Base-by-base conservation (phyloP, 805 yeast genomes). In the Kuraishia molischiana region DNA sequence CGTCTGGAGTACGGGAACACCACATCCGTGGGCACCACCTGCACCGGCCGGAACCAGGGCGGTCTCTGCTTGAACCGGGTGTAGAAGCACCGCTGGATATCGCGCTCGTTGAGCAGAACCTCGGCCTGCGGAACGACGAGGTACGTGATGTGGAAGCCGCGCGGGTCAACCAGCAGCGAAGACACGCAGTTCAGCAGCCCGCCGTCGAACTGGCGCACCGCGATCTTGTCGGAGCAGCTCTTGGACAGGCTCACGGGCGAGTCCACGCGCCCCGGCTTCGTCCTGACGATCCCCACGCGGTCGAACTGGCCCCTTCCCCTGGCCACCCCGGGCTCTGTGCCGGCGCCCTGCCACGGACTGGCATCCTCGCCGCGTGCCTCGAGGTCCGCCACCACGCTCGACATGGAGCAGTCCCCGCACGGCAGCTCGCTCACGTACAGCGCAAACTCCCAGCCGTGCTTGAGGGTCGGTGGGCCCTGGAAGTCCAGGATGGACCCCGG, bases 221-320 rank as follows among this genome's bases (percentile, higher is more conserved):
- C 67, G 19, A 90, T 54, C 50, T 90, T 90, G 54, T 90, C 97
- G 1, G 94, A 77, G 53, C 97, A 90, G 1, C 95, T 85, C 54
- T 87, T 90, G 22, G 94, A 83, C 35, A 71, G 56, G 0, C 95
- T 72, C 3, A 76, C 44, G 2, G 71, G 69, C 2, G 96, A 81
- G 52, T 92, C 97, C 21, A 66, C 54, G 36, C 97, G 57, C 2
- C 98, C 98, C 0, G 97, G 98, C 51, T 92, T 90, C 0, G 97
- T 89, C 44, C 98, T 65, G 1, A 90, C 87, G 6, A 62, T 56
- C 0, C 95, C 95, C 2, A 67, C 56, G 15, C 58, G 48, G 13
- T 58, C 59, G 45, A 74, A 79, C 51, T 74, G 64, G 26, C 69
- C 71, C 29, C 95, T 56, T 0, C 97, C 97, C 48, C 95, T 53